Evolutionary conservation across 768 basidiomycete genomes (phyloP), one percentile per base, ranked within the genome.

Genomic region (Lentinula edodes): DNA sequence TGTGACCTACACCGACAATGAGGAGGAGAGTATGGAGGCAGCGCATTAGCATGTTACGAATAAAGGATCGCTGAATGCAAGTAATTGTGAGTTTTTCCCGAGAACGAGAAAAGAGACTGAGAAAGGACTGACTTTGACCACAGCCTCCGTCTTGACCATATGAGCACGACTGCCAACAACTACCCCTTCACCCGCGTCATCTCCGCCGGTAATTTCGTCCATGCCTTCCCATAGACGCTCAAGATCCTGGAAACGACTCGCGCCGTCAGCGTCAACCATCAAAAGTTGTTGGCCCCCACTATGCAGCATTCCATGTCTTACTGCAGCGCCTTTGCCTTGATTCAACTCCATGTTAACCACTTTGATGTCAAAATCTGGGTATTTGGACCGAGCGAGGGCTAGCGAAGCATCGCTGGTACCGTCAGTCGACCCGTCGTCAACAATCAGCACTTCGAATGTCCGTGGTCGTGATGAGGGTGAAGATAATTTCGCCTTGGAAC

Each of bases 211-310:
- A 0, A 23, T 83, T 78, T 10, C 79, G 28, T 95, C 89, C 83
- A 95, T 88, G 32, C 82, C 82, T 15, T 74, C 74, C 85, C 93
- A 92, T 32, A 98, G 75, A n/a, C 76, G 68, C 65, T 92, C 90
- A 18, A 98, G 71, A 69, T 97, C 95, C 50, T 84, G 80, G 67
- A 98, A 95, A 52, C 86, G 80, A 63, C 93, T 95, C 38, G 95
- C 95, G 4, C 91, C 95, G 66, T 98, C 95, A 7, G 95, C 95
- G 68, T 98, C 95, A 46, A 89, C 95, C 85, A 97, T 94, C 57
- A 98, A 75, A 50, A 97, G 76, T 9, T 91, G 77, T 65, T 79
- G 74, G 6, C 95, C 95, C 3, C 91, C 81, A 7, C 86, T 82
- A 68, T 89, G 86, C 64, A 95, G 71, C 84, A 95, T 91, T 39